A percentile compares a stretch with the other conserved stretches of the same genome.
phyloP scores from a whole-genome alignment of 257 asterid genomes.

The Fraxinus cuspidata region DNA sequence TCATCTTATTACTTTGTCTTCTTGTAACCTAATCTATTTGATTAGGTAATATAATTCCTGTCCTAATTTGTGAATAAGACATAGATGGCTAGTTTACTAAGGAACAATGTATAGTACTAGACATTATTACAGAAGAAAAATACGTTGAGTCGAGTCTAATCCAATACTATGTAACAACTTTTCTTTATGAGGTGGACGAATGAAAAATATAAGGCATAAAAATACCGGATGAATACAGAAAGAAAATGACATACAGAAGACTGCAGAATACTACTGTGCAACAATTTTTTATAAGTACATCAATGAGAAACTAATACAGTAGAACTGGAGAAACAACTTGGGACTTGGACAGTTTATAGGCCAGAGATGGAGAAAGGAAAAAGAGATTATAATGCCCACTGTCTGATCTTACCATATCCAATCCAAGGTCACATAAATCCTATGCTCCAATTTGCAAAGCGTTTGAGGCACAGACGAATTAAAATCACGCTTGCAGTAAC shows the following conservation, averaged over 20 bases:
- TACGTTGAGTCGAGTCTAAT: not conserved
- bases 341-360: not conserved
- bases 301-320: not conserved
- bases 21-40: not conserved
- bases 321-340: not conserved
- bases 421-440: constrained; percentile 54
- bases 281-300: not conserved
- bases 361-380: not conserved
- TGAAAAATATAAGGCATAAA: too few relatives aligned
- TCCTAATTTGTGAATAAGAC: not conserved
- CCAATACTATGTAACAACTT: too few relatives aligned
- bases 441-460: constrained; percentile 52
- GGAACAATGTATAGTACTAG: too few relatives aligned
- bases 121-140: not conserved
- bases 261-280: not conserved
- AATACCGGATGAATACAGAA: not conserved
- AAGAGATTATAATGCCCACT: constrained; percentile 28
- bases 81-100: too few relatives aligned
- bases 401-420: constrained; percentile 38
- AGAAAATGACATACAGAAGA: not conserved
- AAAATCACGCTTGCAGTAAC: constrained; percentile 35
- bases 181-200: too few relatives aligned
- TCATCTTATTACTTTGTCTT: not conserved
- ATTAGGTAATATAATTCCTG: not conserved
- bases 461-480: constrained; percentile 31